Conservation (phyloP, 169 alveolate genomes). For the Toxoplasma gondii region DNA sequence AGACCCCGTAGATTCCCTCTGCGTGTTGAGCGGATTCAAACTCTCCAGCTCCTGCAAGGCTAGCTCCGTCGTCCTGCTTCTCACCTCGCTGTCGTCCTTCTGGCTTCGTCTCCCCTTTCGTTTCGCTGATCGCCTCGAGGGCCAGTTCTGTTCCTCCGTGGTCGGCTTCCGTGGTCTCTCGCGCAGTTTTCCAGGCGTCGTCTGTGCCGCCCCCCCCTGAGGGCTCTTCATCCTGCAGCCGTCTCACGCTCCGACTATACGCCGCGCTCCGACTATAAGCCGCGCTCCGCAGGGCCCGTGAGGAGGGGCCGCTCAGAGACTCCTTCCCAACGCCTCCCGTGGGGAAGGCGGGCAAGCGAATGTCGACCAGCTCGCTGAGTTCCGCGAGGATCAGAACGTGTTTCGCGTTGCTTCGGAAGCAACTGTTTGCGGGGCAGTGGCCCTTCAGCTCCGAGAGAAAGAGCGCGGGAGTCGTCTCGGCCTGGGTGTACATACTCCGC, state of each 20-base stretch:
- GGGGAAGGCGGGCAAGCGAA: constrained; percentile 41
- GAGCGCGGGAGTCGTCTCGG: neutral
- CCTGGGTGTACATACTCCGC: constrained; percentile 40
- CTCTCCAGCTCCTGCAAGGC: no score
- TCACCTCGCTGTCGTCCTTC: no score
- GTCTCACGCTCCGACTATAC: neutral
- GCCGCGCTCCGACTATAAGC: neutral
- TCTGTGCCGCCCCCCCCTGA: neutral
- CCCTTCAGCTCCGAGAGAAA: neutral
- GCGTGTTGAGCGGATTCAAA: no score
- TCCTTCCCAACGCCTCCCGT: neutral
- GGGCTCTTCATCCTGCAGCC: neutral
- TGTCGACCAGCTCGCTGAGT: constrained; percentile 47
- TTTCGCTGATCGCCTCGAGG: no score
- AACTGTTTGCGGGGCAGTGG: constrained; percentile 51
- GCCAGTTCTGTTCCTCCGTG: no score
- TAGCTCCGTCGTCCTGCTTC: no score
- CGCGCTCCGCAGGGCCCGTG: neutral
- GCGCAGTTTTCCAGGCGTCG: neutral
- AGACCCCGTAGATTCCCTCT: no score
- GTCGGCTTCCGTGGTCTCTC: neutral
- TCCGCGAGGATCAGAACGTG: constrained; percentile 45
- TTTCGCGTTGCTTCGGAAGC: constrained; percentile 54
- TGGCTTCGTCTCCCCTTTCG: no score
- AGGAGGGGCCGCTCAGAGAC: neutral